Conservation (phyloP, 371 early-diverging fungal species). For the Mucor indicus region DNA sequence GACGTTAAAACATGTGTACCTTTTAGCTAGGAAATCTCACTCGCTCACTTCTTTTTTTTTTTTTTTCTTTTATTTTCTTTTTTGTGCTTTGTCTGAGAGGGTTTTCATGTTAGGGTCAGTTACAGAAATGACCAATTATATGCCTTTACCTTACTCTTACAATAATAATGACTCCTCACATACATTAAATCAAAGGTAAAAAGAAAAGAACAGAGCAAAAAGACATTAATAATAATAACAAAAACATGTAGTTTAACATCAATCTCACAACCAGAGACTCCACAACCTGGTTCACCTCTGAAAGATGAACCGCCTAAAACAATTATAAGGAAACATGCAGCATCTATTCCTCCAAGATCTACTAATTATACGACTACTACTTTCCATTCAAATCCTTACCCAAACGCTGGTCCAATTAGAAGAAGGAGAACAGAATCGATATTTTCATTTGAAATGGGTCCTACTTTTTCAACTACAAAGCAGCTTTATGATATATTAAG, state of each 20-base stretch:
- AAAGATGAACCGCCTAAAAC: slow-evolving; percentile 20
- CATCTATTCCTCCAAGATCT: slow-evolving; percentile 18
- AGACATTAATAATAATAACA: not conserved
- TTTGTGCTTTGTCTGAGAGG: no score
- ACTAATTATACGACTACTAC: slow-evolving; percentile 31
- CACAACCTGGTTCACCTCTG: slow-evolving; percentile 9
- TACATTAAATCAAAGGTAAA: not conserved
- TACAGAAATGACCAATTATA: slow-evolving; percentile 14
- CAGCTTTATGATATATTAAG: slow-evolving; percentile 52
- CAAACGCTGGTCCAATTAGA: slow-evolving; percentile 26
- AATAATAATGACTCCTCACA: slow-evolving; percentile 7
- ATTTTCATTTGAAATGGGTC: slow-evolving; percentile 31
- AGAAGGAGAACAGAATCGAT: slow-evolving; percentile 36
- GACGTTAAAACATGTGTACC: no score
- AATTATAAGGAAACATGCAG: no score
- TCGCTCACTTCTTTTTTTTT: no score
- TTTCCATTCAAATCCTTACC: slow-evolving; percentile 27
- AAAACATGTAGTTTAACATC: slow-evolving; percentile 11
- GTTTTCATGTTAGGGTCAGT: no score
- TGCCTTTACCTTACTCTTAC: slow-evolving; percentile 13
- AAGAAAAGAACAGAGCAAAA: no score
- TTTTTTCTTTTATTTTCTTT: no score
- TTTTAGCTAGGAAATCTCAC: no score
- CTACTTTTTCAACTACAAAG: slow-evolving; percentile 45
- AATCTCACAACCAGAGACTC: slow-evolving; percentile 17